Evolutionary conservation across 2,329 filamentous ascomycete genomes (phyloP), one percentile per base, ranked within the genome.

Genomic region (Colletotrichum sp.): DNA sequence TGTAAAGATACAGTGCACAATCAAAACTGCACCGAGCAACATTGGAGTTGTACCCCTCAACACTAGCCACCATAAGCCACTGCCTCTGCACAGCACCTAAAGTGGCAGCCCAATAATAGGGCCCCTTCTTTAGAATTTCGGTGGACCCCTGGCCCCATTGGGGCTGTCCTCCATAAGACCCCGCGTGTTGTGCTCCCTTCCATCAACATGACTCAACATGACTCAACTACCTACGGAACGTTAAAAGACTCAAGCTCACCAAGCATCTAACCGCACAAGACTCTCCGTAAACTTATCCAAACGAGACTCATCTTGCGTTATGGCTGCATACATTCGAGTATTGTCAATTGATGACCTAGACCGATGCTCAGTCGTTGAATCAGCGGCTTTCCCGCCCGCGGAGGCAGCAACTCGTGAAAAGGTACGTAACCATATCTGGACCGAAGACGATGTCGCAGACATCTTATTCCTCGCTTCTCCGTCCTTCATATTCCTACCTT

Each of bases 341-440:
- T 67, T 82, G 12, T 72, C 68, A 6, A 69, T 81, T 5, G 6
- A 52, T 3, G 82, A 83, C 48, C 77, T 83, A 0, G 79, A 83
- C 7, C 74, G 75, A 14, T 81, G 79, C 6, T 65, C 72, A 2
- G 61, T 69, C 7, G 79, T 83, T 3, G 82, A 83, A 32, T 77
- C 81, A 1, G 78, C 81, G 1, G 81, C 81, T 0, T 83, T 83
- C 55, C 81, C 81, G 7, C 79, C 81, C 2, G 78, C 78, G 1
- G 79, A 82, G 39, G 82, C 80, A 4, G 82, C 82, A 4, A 80
- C 79, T 67, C 80, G 78, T 21, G 79, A 81, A 71, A 82, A 82
- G 77, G 82, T 82, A 36, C 48, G 65, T 60, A 21, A 6, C 30
- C 18, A 63, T 21, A 3, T 34, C 26, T 32, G 14, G 16, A 59